Conservation (phyloP, 2,329 filamentous ascomycete genomes). For the Hymenoscyphus occultus region DNA sequence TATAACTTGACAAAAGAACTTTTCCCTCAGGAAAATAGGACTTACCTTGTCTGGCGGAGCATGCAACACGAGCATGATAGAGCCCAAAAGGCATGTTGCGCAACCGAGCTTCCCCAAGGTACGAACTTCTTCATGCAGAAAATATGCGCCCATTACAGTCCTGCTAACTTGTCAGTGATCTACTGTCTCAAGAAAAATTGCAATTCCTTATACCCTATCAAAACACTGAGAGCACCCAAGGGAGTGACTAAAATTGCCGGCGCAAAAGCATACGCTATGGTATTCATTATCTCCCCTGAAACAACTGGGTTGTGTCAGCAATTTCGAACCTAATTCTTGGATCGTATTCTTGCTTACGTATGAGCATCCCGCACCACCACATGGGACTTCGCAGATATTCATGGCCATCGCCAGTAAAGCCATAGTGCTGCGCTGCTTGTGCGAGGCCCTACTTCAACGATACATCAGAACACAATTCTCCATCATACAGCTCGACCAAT, state of each 20-base stretch:
- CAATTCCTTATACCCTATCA: conserved; percentile 59
- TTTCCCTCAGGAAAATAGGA: too few relatives aligned
- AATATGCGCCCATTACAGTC: conserved; percentile 91
- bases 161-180: conserved; percentile 35
- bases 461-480: background rate
- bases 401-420: conserved; percentile 95
- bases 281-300: conserved; percentile 91
- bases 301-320: conserved; percentile 59
- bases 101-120: conserved; percentile 89
- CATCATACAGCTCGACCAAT: conserved; percentile 46
- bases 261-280: conserved; percentile 96
- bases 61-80: conserved; percentile 95
- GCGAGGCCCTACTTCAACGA: conserved; percentile 66
- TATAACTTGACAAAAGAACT: too few relatives aligned
- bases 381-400: conserved; percentile 88
- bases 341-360: conserved; percentile 36
- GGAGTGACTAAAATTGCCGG: conserved; percentile 98
- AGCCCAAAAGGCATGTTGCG: conserved; percentile 91
- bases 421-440: conserved; percentile 84
- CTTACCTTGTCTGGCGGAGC: conserved; percentile 79
- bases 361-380: conserved; percentile 95
- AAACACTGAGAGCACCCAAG: conserved; percentile 85
- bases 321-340: conserved; percentile 27
- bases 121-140: conserved; percentile 84
- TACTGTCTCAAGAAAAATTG: background rate